A percentile compares a stretch with the other conserved stretches of the same genome.
Conservation (phyloP, 306 rosid species). For the Astragalus membranaceus region DNA sequence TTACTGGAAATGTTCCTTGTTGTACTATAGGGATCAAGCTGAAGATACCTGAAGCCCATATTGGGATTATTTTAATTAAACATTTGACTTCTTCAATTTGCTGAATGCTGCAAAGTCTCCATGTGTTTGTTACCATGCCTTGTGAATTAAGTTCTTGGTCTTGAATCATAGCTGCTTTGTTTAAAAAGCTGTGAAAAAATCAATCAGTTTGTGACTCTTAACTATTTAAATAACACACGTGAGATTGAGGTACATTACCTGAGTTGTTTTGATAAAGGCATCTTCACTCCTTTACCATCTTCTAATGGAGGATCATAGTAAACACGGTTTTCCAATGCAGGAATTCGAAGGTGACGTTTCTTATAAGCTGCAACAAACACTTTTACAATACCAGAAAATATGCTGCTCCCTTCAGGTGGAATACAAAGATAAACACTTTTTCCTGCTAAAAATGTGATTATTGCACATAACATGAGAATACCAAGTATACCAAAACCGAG, state of each 20-base stretch:
- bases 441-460: slow-evolving; percentile 30
- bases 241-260: slow-evolving; percentile 2
- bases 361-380: slow-evolving; percentile 42
- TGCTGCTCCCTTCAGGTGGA: slow-evolving; percentile 31
- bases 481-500: slow-evolving; percentile 40
- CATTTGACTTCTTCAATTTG: slow-evolving; percentile 46
- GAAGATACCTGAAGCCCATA: slow-evolving; percentile 30
- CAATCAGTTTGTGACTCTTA: too few relatives aligned
- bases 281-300: slow-evolving; percentile 22
- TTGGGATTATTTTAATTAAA: slow-evolving; percentile 18
- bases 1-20: slow-evolving; percentile 23
- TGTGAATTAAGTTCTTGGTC: slow-evolving; percentile 28
- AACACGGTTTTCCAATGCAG: background rate
- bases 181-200: slow-evolving; percentile 25
- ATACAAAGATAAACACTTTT: slow-evolving; percentile 6
- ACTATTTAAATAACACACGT: background rate
- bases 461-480: slow-evolving; percentile 8
- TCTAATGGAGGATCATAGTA: slow-evolving; percentile 35
- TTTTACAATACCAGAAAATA: slow-evolving; percentile 28
- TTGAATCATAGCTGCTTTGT: slow-evolving; percentile 38
- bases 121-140: slow-evolving; percentile 18
- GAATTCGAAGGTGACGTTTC: slow-evolving; percentile 28
- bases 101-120: slow-evolving; percentile 41
- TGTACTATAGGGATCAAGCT: slow-evolving; percentile 19
- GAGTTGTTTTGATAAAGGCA: slow-evolving; percentile 31